Evolutionary conservation across 495 filamentous ascomycete genomes (phyloP).

Genomic region (Neurospora sp.): DNA sequence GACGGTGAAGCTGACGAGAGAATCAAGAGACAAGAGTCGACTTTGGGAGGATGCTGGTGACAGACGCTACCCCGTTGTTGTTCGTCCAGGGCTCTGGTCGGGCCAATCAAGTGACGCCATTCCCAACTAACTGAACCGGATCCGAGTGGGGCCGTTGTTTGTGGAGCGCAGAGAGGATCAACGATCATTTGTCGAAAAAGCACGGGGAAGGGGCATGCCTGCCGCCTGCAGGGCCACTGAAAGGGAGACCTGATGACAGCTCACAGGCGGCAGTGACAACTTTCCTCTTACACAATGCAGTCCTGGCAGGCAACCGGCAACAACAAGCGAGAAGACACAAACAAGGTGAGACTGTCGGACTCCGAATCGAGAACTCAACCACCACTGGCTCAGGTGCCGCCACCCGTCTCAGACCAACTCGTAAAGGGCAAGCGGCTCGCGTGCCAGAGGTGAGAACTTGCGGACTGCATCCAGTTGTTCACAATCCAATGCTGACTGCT

Average conservation of each 20-base stretch:
- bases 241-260: background rate
- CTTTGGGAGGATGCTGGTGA: background rate
- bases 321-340: background rate
- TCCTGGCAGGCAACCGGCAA: background rate
- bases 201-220: background rate
- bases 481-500: background rate
- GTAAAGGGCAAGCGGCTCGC: background rate
- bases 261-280: background rate
- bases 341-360: background rate
- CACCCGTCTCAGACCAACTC: background rate
- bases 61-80: background rate
- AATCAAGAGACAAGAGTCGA: background rate
- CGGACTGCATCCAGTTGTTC: background rate
- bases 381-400: background rate
- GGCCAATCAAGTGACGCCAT: background rate
- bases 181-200: background rate
- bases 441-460: background rate
- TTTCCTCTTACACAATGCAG: background rate
- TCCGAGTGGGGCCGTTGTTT: background rate
- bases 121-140: background rate
- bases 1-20: background rate
- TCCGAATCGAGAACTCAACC: background rate
- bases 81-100: background rate
- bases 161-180: background rate
- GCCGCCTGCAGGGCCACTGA: background rate